Evolutionary conservation across 164 flowering plant species (phyloP).

Genomic region (Chloranthus sessilifolius): DNA sequence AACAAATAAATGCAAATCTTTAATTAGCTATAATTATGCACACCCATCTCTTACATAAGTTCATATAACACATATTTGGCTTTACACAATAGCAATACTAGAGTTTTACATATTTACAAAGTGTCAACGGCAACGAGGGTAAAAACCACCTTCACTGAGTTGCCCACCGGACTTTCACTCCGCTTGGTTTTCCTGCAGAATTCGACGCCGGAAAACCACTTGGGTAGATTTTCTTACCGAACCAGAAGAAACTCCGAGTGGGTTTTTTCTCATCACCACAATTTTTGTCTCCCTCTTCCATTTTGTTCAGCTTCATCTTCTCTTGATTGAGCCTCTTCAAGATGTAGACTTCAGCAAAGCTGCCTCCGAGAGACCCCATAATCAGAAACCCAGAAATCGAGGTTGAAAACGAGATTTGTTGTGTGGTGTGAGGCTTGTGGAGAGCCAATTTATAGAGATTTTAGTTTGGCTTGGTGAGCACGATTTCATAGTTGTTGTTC

Average conservation of each 20-base stretch:
- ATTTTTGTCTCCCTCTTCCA: not conserved
- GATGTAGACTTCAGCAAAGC: slow-evolving; percentile 22
- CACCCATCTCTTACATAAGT: too few relatives aligned
- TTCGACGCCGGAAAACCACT: not conserved
- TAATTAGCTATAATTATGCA: too few relatives aligned
- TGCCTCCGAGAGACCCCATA: slow-evolving; percentile 8
- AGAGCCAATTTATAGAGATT: slow-evolving; percentile 7
- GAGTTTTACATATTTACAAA: too few relatives aligned
- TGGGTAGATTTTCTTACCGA: slow-evolving; percentile 6
- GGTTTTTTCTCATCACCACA: not conserved
- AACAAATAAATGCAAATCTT: too few relatives aligned
- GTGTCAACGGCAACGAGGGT: too few relatives aligned
- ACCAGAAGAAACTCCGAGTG: not conserved
- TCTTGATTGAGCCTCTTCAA: slow-evolving; percentile 19
- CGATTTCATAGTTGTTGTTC: too few relatives aligned
- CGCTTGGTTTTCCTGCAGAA: slow-evolving; percentile 2
- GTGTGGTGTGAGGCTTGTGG: not conserved
- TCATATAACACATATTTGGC: too few relatives aligned
- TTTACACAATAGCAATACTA: too few relatives aligned
- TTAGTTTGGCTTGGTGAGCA: slow-evolving; percentile 5
- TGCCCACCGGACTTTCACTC: too few relatives aligned
- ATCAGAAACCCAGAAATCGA: not conserved
- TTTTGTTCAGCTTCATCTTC: slow-evolving; percentile 22
- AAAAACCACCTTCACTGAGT: too few relatives aligned
- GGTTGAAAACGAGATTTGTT: not conserved